These are phyloP conservation scores for Begonia masoniana DNA, from an alignment of 306 rosid species.

Conservation along the genomic window DNA sequence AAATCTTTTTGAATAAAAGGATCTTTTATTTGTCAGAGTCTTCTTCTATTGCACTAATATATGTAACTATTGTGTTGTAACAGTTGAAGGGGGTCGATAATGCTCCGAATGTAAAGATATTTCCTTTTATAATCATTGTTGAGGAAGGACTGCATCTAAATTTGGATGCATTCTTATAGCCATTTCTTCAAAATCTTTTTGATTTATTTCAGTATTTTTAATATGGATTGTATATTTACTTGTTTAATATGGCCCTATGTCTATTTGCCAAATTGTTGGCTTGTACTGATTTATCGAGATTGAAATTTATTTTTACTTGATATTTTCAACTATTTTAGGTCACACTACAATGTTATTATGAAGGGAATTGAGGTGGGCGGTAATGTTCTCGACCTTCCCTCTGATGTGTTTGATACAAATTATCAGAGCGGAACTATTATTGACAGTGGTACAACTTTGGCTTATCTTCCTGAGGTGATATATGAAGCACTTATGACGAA, in stretches of 20 bases:
- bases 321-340: slow-evolving; percentile 32
- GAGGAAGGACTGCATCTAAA: too few relatives aligned
- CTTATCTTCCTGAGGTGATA: slow-evolving; percentile 45
- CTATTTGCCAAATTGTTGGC: slow-evolving; percentile 7
- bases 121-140: too few relatives aligned
- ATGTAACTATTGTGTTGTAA: too few relatives aligned
- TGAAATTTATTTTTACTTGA: slow-evolving; percentile 11
- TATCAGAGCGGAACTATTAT: slow-evolving; percentile 47
- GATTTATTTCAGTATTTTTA: not conserved
- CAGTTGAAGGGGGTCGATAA: too few relatives aligned
- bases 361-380: slow-evolving; percentile 60
- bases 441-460: slow-evolving; percentile 95
- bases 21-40: too few relatives aligned
- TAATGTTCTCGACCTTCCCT: slow-evolving; percentile 41
- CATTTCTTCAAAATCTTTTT: too few relatives aligned
- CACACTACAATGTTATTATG: slow-evolving; percentile 77
- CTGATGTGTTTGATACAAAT: slow-evolving; percentile 40
- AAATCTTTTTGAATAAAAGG: too few relatives aligned
- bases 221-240: not conserved
- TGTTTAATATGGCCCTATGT: slow-evolving; percentile 3
- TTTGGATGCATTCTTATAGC: too few relatives aligned
- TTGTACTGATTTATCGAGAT: slow-evolving; percentile 13
- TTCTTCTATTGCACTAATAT: too few relatives aligned
- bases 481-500: slow-evolving; percentile 30
- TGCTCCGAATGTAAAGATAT: too few relatives aligned